Evolutionary conservation across 495 filamentous ascomycete species (phyloP).

Genomic region (Tuber calosporum): DNA sequence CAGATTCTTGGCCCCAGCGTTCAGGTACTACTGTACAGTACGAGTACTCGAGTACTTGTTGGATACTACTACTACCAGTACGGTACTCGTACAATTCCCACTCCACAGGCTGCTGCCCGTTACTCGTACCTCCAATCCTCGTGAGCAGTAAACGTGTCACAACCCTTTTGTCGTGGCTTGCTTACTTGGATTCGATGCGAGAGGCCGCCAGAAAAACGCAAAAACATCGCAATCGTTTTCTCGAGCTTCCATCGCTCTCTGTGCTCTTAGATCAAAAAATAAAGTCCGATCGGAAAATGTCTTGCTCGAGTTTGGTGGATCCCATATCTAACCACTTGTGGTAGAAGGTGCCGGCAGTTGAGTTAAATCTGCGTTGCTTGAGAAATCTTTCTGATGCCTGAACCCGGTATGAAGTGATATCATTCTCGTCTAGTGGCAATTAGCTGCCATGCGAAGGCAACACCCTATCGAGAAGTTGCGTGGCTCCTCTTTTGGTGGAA

Average conservation of each 20-base stretch:
- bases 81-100: neutral
- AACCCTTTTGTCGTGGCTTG: neutral
- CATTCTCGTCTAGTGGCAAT: neutral
- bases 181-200: neutral
- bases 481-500: too few species aligned
- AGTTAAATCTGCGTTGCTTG: neutral
- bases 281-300: neutral
- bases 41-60: too few species aligned
- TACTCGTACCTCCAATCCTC: neutral
- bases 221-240: neutral
- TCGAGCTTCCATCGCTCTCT: neutral
- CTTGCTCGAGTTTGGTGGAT: neutral
- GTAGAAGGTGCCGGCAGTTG: too few species aligned
- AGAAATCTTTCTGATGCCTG: neutral
- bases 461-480: neutral
- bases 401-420: neutral
- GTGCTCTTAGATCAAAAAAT: neutral
- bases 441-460: neutral
- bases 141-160: neutral
- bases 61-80: too few species aligned
- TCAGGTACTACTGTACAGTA: too few species aligned
- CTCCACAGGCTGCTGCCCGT: neutral
- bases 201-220: neutral
- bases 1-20: too few species aligned
- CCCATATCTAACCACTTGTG: neutral